A percentile compares a stretch with the other conserved stretches of the same genome.
Evolutionary conservation across 148 eudicot species (phyloP).

Genomic region (Silene latifolia): DNA sequence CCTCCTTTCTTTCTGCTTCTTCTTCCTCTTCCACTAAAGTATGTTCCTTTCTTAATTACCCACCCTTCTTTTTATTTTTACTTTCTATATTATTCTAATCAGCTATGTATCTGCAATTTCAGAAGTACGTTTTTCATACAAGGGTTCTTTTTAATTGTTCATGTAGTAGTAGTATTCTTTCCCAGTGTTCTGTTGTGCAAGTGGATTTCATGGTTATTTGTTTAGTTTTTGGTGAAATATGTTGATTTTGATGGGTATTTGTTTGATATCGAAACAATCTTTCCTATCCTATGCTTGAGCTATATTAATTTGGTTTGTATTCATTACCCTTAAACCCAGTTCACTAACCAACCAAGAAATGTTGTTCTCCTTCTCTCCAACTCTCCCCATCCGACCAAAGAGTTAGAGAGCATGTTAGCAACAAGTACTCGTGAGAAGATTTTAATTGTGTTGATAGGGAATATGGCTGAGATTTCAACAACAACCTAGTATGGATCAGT

Average conservation of each 20-base stretch:
- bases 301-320: too few species aligned
- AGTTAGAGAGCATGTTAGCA: not conserved
- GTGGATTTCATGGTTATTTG: conserved; percentile 8
- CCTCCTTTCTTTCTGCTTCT: conserved; percentile 17
- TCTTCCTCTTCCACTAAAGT: conserved; percentile 31
- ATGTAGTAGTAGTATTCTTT: too few species aligned
- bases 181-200: too few species aligned
- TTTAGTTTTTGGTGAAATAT: not conserved
- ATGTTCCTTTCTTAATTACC: conserved; percentile 9
- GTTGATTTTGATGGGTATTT: not conserved
- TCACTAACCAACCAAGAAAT: too few species aligned
- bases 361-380: too few species aligned
- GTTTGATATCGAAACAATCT: too few species aligned
- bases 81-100: not conserved
- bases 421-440: not conserved
- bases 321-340: too few species aligned
- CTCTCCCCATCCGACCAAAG: too few species aligned
- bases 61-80: conserved; percentile 17
- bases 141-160: not conserved
- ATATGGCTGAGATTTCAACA: not conserved
- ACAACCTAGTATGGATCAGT: not conserved
- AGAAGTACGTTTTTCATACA: not conserved
- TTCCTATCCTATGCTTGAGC: too few species aligned
- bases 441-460: not conserved
- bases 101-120: not conserved